Evolutionary conservation across 805 yeast species (phyloP).

Genomic region (Hyphopichia homilentoma): DNA sequence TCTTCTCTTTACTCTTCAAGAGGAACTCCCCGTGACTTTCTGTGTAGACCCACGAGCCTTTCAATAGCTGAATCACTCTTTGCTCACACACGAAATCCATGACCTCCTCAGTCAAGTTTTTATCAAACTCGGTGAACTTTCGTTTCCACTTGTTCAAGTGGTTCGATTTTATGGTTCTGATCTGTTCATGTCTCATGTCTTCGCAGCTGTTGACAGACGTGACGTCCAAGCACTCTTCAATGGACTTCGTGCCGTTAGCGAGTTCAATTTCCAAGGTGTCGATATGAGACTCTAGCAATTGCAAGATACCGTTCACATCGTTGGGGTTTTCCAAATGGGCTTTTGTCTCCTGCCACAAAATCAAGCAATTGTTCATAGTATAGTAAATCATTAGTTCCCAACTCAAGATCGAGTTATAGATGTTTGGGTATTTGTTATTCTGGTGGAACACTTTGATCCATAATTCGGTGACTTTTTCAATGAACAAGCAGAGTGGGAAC

Average conservation of each 20-base stretch:
- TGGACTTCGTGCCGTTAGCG: constrained; percentile 13
- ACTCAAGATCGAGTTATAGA: constrained; percentile 39
- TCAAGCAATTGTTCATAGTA: constrained; percentile 54
- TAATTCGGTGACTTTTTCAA: constrained; percentile 28
- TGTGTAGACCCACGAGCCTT: constrained; percentile 78
- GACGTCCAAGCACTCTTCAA: constrained; percentile 45
- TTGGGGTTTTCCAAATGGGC: constrained; percentile 41
- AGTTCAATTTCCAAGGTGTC: constrained; percentile 25
- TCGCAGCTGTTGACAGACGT: constrained; percentile 42
- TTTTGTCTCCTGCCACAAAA: constrained; percentile 62
- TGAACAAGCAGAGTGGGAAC: constrained; percentile 47
- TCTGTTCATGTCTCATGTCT: constrained; percentile 53
- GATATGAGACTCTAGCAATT: constrained; percentile 37
- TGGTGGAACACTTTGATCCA: constrained; percentile 33
- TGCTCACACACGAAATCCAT: constrained; percentile 72
- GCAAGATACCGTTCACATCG: constrained; percentile 50
- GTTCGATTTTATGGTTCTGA: constrained; percentile 33
- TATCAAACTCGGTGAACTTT: constrained; percentile 47
- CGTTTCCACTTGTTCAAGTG: constrained; percentile 43
- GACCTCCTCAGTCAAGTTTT: constrained; percentile 52
- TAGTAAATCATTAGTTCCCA: constrained; percentile 56
- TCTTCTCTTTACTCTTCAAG: constrained; percentile 14
- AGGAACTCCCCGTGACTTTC: constrained; percentile 46
- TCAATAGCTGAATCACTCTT: constrained; percentile 64
- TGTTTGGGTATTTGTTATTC: constrained; percentile 28